phyloP scores from a whole-genome alignment of 371 early-diverging fungal species.

The Mucor ambiguus region DNA sequence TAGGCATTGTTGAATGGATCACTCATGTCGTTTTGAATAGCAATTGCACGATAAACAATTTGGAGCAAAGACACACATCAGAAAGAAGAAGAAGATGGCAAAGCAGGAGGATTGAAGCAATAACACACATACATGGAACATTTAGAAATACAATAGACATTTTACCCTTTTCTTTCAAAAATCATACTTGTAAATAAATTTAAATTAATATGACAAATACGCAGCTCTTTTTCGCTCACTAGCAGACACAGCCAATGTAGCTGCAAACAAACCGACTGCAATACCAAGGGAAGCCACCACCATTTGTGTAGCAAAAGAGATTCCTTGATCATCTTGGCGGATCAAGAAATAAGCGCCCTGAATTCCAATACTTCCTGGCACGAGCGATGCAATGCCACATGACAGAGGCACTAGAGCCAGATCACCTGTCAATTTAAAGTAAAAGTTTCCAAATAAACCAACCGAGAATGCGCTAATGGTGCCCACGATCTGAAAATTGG shows the following conservation, averaged over 20 bases:
- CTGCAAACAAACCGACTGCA: conserved; percentile 59
- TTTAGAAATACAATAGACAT: conserved; percentile 3
- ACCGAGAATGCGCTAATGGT: conserved; percentile 50
- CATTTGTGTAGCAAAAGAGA: conserved; percentile 53
- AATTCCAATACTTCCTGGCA: conserved; percentile 49
- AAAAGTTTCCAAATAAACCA: conserved; percentile 49
- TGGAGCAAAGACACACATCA: conserved; percentile 68
- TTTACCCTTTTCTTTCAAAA: not conserved
- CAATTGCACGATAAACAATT: conserved; percentile 72
- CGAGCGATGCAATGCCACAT: conserved; percentile 39
- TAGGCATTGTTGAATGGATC: not conserved
- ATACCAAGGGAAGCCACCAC: conserved; percentile 45
- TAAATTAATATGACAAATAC: conserved; percentile 16
- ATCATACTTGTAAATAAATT: conserved; percentile 18
- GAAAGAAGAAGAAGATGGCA: conserved; percentile 58
- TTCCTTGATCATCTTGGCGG: conserved; percentile 44
- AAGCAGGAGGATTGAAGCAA: not conserved
- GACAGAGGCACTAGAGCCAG: conserved; percentile 44
- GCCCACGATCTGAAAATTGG: conserved; percentile 36
- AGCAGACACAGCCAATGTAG: conserved; percentile 57
- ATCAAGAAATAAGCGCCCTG: conserved; percentile 41
- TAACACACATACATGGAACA: not conserved
- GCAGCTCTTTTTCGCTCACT: conserved; percentile 33
- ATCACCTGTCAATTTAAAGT: conserved; percentile 43
- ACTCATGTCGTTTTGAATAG: conserved; percentile 24